These are phyloP conservation scores for Chaetomium strumarium DNA, from an alignment of 2,329 filamentous ascomycete genomes.

Conservation along the genomic window DNA sequence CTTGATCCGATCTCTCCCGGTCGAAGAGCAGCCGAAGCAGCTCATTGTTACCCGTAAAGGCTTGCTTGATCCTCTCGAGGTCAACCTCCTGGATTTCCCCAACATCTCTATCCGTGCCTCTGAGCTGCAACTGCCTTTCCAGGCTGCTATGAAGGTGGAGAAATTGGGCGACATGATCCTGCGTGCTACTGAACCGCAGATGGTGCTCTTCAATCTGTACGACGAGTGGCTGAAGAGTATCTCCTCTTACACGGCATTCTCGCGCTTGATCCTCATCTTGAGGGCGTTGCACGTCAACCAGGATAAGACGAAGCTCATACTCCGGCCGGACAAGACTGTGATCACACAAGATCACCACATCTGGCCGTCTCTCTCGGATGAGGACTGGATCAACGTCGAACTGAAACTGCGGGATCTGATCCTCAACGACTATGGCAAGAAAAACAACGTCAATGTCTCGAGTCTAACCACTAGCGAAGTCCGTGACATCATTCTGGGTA, in stretches of 20 bases:
- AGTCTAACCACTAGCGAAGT: conserved; percentile 96
- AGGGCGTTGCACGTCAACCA: conserved; percentile 95
- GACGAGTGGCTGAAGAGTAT: conserved; percentile 99
- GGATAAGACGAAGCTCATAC: conserved; percentile 93
- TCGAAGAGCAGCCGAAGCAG: conserved; percentile 98
- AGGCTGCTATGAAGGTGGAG: conserved; percentile 99
- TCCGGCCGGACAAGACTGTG: conserved; percentile 94
- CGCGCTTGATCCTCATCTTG: conserved; percentile 84
- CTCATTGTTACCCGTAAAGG: conserved; percentile 97
- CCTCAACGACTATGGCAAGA: conserved; percentile 97
- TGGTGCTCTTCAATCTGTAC: conserved; percentile 98
- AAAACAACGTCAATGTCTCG: conserved; percentile 99
- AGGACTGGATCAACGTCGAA: conserved; percentile 99
- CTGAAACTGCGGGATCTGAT: conserved; percentile 92
- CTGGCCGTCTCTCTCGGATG: conserved; percentile 89
- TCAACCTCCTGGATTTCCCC: conserved; percentile 95
- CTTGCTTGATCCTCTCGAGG: conserved; percentile 91
- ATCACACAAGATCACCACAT: conserved; percentile 99
- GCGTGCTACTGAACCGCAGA: conserved; percentile 96
- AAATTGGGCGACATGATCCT: conserved; percentile 99
- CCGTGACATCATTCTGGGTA: conserved; percentile 95
- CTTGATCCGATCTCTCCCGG: conserved; percentile 86
- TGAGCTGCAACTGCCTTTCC: conserved; percentile 94
- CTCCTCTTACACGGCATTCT: conserved; percentile 97
- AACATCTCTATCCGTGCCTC: conserved; percentile 98